Percentiles rank a stretch among this genome's conserved stretches.
phyloP scores from a whole-genome alignment of 345 rosid species.

The Heritiera fomes region DNA sequence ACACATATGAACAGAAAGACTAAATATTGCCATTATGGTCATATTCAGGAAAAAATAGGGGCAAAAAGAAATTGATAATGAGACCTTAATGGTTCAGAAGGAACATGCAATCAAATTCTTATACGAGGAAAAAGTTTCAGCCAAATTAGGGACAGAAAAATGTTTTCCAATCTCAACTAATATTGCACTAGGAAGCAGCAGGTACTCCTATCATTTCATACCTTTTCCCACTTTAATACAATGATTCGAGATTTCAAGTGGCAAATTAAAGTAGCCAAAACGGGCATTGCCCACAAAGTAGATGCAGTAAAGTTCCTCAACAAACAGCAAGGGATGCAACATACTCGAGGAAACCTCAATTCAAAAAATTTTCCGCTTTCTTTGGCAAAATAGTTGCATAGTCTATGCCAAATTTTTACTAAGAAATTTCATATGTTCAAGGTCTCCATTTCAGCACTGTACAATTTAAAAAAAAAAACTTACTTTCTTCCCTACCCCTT shows the following conservation, averaged over 20 bases:
- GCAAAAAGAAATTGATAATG: background rate
- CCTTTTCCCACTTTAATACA: background rate
- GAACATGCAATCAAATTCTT: background rate
- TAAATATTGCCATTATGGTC: background rate
- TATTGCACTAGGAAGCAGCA: background rate
- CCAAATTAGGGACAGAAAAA: background rate
- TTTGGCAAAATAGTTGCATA: background rate
- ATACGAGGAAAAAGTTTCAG: background rate
- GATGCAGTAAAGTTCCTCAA: background rate
- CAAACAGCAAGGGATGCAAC: background rate
- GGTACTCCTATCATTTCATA: background rate
- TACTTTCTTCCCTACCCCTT: slow-evolving; percentile 48
- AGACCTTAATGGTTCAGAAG: background rate
- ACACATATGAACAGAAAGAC: background rate
- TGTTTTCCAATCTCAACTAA: background rate
- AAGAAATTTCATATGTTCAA: background rate
- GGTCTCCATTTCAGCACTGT: background rate
- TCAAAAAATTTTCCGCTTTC: background rate
- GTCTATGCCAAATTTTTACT: background rate
- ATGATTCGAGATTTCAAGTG: background rate
- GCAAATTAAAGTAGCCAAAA: background rate
- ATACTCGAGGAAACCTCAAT: background rate
- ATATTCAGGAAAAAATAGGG: background rate
- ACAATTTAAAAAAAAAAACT: background rate
- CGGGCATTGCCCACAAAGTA: background rate